Base-by-base conservation (phyloP, 768 basidiomycete species). In the Tephrocybe sp. region DNA sequence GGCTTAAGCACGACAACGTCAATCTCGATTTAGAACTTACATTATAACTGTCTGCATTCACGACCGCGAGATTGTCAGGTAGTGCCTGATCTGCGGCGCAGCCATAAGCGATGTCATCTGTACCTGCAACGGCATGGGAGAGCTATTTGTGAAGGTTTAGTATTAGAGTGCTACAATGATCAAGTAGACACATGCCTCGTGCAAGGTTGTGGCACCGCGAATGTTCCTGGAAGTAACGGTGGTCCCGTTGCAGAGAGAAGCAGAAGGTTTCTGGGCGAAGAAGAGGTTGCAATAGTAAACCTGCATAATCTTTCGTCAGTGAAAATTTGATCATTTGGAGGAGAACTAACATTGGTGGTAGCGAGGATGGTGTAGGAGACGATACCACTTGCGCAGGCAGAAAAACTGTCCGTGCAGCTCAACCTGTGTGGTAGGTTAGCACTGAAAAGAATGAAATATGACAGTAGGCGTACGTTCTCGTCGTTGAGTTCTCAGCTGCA, bases 1-100 rank as follows among this genome's bases (percentile, higher is more conserved):
- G n/a, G n/a, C n/a, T n/a, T n/a, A n/a, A n/a, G n/a, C n/a, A n/a
- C n/a, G n/a, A n/a, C n/a, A n/a, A n/a, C 7, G 28, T 12, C 28
- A 30, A 30, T 30, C 28, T 30, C 28, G 12, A 12, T 30, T 30
- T 12, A 30, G 35, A n/a, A 37, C 35, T 7, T 43, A 43, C 41
- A 59, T 77, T 75, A 64, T 65, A 76, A 65, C 71, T 75, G 57
- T 77, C 75, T 12, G 75, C 75, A 53, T 77, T 77, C 43, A 27
- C 36, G 12, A 64, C 26, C 32, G 66, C 50, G 45, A 66, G 61
- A 3, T 64, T 48, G 25, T 63, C 67, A 26, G 69, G 64, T 51
- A 68, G 67, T n/a, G 55, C 63, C 59, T 72, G 70, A 57, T 76
- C 71, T 41, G 57, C 54, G 36, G 67, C 55, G 56, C 72, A 74